These are phyloP conservation scores for Fusarium scirpi DNA, from an alignment of 2,329 filamentous ascomycete species.

Conservation along the genomic window DNA sequence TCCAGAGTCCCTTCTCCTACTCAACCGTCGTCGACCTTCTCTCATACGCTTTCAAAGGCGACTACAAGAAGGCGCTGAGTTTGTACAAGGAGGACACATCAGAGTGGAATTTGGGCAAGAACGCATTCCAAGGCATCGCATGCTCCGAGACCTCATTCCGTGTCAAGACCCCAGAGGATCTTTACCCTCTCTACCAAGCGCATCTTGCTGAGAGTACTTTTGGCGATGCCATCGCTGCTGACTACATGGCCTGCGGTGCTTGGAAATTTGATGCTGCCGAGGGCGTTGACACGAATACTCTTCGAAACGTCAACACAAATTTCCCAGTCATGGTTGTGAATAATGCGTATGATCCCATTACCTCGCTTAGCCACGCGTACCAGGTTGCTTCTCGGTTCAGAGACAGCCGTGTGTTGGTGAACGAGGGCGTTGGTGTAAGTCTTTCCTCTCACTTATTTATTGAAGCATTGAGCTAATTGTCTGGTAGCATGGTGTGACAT, in stretches of 20 bases:
- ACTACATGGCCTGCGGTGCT: slow-evolving; percentile 13
- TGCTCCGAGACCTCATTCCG: slow-evolving; percentile 33
- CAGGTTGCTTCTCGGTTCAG: slow-evolving; percentile 34
- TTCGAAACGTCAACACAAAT: slow-evolving; percentile 38
- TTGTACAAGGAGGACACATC: slow-evolving; percentile 15
- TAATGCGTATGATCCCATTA: slow-evolving; percentile 38
- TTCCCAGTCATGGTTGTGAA: slow-evolving; percentile 38
- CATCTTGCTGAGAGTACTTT: slow-evolving; percentile 30
- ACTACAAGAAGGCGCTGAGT: slow-evolving; percentile 22
- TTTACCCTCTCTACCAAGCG: slow-evolving; percentile 20
- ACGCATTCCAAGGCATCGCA: slow-evolving; percentile 26
- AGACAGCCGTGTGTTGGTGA: slow-evolving; percentile 33
- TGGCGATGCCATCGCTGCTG: slow-evolving; percentile 20
- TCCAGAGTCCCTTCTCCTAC: slow-evolving; percentile 14
- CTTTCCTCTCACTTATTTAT: fast-evolving
- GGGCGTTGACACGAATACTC: slow-evolving; percentile 13
- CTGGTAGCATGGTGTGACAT: slow-evolving; percentile 27
- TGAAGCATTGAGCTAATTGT: not conserved
- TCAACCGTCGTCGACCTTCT: slow-evolving; percentile 11
- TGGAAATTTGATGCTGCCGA: slow-evolving; percentile 39
- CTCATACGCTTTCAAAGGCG: slow-evolving; percentile 7
- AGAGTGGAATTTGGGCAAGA: slow-evolving; percentile 26
- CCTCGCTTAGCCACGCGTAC: slow-evolving; percentile 31
- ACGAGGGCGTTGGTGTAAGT: slow-evolving; percentile 43
- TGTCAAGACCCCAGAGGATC: slow-evolving; percentile 16